Evolutionary conservation across 805 yeast species (phyloP).

Genomic region (Candida xiaguanensis): DNA sequence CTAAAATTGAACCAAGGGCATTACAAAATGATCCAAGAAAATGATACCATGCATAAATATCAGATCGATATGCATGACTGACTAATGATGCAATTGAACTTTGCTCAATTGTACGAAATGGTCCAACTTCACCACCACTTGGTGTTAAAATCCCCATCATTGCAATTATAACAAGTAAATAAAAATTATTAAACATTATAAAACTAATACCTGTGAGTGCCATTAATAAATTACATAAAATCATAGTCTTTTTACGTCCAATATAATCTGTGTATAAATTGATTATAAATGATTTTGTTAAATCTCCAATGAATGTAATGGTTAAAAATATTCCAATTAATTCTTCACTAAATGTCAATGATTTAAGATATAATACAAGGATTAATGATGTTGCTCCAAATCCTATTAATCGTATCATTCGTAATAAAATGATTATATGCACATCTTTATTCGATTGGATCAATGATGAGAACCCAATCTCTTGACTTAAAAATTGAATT

Average conservation of each 20-base stretch:
- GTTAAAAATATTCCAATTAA: slow-evolving; percentile 49
- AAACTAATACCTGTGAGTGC: slow-evolving; percentile 41
- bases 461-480: slow-evolving; percentile 34
- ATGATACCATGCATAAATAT: slow-evolving; percentile 56
- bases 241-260: slow-evolving; percentile 43
- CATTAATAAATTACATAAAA: slow-evolving; percentile 40
- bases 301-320: slow-evolving; percentile 48
- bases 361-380: slow-evolving; percentile 43
- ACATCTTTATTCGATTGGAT: slow-evolving; percentile 27
- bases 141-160: slow-evolving; percentile 54
- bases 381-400: slow-evolving; percentile 38
- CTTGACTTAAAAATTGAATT: slow-evolving; percentile 17
- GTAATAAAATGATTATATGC: slow-evolving; percentile 24
- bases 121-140: slow-evolving; percentile 58
- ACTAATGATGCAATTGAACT: slow-evolving; percentile 47
- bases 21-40: slow-evolving; percentile 46
- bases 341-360: slow-evolving; percentile 38
- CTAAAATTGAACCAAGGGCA: slow-evolving; percentile 43
- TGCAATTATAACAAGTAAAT: slow-evolving; percentile 34
- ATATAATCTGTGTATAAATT: slow-evolving; percentile 44
- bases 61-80: slow-evolving; percentile 41
- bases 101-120: slow-evolving; percentile 57
- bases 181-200: slow-evolving; percentile 26
- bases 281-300: slow-evolving; percentile 43
- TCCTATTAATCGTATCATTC: slow-evolving; percentile 33